Evolutionary conservation across 352 stramenopile species (phyloP), one percentile per base, ranked within the genome.

Genomic region (Phytophthora fragariae): DNA sequence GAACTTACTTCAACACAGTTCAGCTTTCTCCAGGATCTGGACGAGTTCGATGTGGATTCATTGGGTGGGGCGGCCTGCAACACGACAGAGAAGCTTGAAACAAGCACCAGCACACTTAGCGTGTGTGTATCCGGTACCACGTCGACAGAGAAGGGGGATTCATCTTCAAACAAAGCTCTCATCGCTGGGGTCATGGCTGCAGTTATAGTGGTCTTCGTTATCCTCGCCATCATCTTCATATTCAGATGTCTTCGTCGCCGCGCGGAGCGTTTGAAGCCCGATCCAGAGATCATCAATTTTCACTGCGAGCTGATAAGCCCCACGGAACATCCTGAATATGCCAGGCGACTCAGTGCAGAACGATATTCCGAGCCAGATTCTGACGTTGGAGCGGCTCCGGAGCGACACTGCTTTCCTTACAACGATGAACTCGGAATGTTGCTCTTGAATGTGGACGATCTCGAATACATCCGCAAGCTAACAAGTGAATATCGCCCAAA

Each of bases 381-480:
- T 17, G 65, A 66, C 5, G 49, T 29, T 15, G 67, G 9, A 24
- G 46, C 56, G 27, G 24, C 1, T 17, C 49, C 39, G 10, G 31
- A 44, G 2, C 54, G 44, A 11, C 35, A 52, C 19, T 37, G 7
- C 12, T 69, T 65, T 52, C 64, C 57, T 17, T 70, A 68, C 41
- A 55, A 63, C 7, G 24, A 65, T 0, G 39, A 65, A 7, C 62
- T 72, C 50, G 39, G 14, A 35, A 27, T 56, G 27, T 35, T 86
- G 21, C 65, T 80, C 21, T 35, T 88, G 3, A 81, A 85, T 19
- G 47, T 57, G 21, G 70, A 82, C 54, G 81, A 89, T 8, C 55
- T 91, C 27, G 68, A 86, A 37, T 79, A 86, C 52, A 65, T 91
- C 15, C 63, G 68, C 33, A 75, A 31, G 27, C 64, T 91, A 37